Conservation (phyloP, 2,329 filamentous ascomycete species). For the Periconia sp. region DNA sequence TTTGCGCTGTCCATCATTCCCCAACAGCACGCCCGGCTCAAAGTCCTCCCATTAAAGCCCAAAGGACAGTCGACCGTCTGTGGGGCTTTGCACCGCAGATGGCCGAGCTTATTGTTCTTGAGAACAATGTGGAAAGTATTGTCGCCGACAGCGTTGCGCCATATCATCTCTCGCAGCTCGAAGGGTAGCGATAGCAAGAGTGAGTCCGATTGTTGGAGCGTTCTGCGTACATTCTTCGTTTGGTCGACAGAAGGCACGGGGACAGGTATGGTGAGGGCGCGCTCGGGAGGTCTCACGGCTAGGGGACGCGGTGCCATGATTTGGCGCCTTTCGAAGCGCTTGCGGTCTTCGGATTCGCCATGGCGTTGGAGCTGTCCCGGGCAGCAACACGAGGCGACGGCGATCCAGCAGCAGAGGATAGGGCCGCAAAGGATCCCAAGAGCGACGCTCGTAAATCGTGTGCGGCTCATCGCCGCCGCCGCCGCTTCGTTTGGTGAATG, state of each 20-base stretch:
- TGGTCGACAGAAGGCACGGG: neutral
- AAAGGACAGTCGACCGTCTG: conserved; percentile 13
- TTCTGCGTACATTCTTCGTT: conserved; percentile 3
- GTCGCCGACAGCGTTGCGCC: conserved; percentile 16
- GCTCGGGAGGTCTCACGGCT: conserved; percentile 15
- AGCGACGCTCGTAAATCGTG: conserved; percentile 11
- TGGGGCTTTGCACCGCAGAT: conserved; percentile 19
- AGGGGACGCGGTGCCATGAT: conserved; percentile 20
- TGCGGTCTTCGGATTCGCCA: conserved; percentile 19
- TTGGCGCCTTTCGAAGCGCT: conserved; percentile 22
- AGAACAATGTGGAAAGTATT: conserved; percentile 21
- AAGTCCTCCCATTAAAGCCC: conserved; percentile 10
- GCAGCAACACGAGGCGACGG: conserved; percentile 21
- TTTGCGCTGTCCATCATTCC: conserved; percentile 13
- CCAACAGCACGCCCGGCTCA: conserved; percentile 19
- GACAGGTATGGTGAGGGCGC: conserved; percentile 17
- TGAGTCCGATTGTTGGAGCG: conserved; percentile 16
- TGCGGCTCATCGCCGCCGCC: conserved; percentile 9
- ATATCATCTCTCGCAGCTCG: conserved; percentile 23
- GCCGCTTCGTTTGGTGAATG: neutral
- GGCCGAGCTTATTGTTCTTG: conserved; percentile 21
- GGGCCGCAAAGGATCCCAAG: conserved; percentile 19
- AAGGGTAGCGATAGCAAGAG: conserved; percentile 18
- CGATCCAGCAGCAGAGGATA: conserved; percentile 19
- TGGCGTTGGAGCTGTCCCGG: conserved; percentile 11